Evolutionary conservation across 345 rosid genomes (phyloP), one percentile per base, ranked within the genome.

Genomic region (Trapa incisa): DNA sequence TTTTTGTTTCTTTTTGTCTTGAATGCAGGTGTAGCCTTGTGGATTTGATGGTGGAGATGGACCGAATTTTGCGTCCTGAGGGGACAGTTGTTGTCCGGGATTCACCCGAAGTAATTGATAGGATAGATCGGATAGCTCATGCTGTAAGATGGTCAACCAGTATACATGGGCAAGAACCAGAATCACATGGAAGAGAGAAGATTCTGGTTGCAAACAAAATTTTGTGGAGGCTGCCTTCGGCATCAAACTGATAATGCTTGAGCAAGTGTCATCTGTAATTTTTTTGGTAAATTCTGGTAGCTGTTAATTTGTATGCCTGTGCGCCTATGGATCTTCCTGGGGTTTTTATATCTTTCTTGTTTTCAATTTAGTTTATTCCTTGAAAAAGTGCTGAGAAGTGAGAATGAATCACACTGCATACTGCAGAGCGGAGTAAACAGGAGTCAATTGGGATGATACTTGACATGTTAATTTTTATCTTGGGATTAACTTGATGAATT

Each of bases 11-110:
- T 39, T 72, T 53, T 17, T 39, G 45, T 62, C 39, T 1, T 61
- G 61, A 60, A 12, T 74, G 72, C 87, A 94, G 99, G 83, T 94
- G 99, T 82, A 81, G 80, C 80, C 83, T 94, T 70, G 96, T 86
- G 66, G 97, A 94, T 80, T 67, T 94, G 67, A 80, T 94, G 89
- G 95, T 91, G 68, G 99, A 94, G 81, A 94, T 94, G 84, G 97
- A 94, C 66, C 76, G 99, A 32, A 89, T 89, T 48, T 67, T 94
- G 82, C 99, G 97, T 47, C 96, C 96, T 17, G 87, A 85, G 73
- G 99, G 96, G 65, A 81, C 80, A 1, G 93, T 91, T 42, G 67
- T 94, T 63, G 81, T 94, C 60, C 82, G 96, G 43, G 99, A 89
- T 75, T 74, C 90, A 53, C 96, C 99, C 6, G 99, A 91, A 71